phyloP scores from a whole-genome alignment of 768 basidiomycete genomes.

The Kwoniella bestiolae region DNA sequence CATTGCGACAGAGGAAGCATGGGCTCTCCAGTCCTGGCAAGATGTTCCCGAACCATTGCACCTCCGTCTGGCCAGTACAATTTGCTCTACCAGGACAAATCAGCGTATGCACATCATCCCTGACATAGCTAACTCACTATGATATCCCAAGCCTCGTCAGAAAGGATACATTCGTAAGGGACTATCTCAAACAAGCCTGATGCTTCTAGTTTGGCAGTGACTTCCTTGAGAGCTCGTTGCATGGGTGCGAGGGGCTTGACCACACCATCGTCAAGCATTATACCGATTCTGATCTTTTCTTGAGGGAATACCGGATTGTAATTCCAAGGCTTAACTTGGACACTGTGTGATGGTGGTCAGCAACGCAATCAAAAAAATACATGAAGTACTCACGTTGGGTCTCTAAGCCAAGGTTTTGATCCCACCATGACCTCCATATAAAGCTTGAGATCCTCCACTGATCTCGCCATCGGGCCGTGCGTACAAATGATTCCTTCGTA shows the following conservation, averaged over 20 bases:
- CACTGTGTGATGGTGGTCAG: slow-evolving; percentile 13
- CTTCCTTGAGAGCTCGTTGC: slow-evolving; percentile 58
- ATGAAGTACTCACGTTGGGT: slow-evolving; percentile 5
- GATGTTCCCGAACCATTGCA: not conserved
- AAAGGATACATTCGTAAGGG: slow-evolving; percentile 8
- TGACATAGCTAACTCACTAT: not conserved
- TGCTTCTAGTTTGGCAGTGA: not conserved
- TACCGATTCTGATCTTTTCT: slow-evolving; percentile 23
- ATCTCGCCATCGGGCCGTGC: not conserved
- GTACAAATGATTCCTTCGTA: slow-evolving; percentile 1
- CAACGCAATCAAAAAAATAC: not conserved
- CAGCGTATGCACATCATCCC: not conserved
- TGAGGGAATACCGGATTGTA: not conserved
- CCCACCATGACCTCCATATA: not conserved
- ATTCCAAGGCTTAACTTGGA: not conserved
- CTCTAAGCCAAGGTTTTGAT: slow-evolving; percentile 2
- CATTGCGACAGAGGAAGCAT: slow-evolving; percentile 41
- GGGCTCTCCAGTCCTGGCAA: slow-evolving; percentile 30
- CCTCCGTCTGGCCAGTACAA: slow-evolving; percentile 42
- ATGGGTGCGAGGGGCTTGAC: slow-evolving; percentile 39
- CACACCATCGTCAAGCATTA: slow-evolving; percentile 44
- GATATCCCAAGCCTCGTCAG: slow-evolving; percentile 29
- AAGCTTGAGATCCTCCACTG: not conserved
- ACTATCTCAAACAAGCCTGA: slow-evolving; percentile 15
- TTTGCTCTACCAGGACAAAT: not conserved